A percentile compares a stretch with the other conserved stretches of the same genome.
These are phyloP conservation scores for Cyberlindnera maritima DNA, from an alignment of 805 yeast genomes.

Conservation along the genomic window DNA sequence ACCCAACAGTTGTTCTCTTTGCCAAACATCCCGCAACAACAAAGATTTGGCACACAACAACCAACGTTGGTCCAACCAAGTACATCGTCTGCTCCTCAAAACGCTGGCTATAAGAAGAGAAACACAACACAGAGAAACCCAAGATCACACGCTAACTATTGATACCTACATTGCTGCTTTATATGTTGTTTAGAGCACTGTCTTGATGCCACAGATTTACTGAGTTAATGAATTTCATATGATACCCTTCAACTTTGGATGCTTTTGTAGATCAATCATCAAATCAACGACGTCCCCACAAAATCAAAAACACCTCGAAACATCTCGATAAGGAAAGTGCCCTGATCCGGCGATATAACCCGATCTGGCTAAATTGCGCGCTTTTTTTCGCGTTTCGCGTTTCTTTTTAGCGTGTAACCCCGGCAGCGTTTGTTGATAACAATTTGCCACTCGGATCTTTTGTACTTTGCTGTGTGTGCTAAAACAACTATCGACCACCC, in stretches of 20 bases:
- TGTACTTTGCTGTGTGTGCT: too few species aligned
- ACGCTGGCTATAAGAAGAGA: not conserved
- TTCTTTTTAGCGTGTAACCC: not conserved
- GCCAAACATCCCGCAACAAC: constrained; percentile 2
- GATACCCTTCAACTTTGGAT: too few species aligned
- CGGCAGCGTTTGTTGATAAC: not conserved
- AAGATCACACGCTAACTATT: not conserved
- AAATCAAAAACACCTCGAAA: too few species aligned
- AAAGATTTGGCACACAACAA: constrained; percentile 6
- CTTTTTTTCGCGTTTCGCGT: not conserved
- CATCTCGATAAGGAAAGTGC: not conserved
- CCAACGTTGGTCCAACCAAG: constrained; percentile 15
- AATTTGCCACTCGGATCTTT: constrained; percentile 3
- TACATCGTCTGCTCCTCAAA: not conserved
- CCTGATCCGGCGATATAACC: not conserved
- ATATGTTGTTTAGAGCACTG: not conserved
- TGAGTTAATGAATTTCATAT: too few species aligned
- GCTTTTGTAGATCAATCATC: too few species aligned
- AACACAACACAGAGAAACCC: not conserved
- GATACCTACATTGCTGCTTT: not conserved
- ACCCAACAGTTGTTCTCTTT: constrained; percentile 18
- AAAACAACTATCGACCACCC: not conserved
- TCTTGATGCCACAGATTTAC: too few species aligned
- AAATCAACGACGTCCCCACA: too few species aligned
- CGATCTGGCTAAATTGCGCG: constrained; percentile 1